phyloP scores from a whole-genome alignment of 371 early-diverging fungal genomes.

The Apophysomyces ossiformis region DNA sequence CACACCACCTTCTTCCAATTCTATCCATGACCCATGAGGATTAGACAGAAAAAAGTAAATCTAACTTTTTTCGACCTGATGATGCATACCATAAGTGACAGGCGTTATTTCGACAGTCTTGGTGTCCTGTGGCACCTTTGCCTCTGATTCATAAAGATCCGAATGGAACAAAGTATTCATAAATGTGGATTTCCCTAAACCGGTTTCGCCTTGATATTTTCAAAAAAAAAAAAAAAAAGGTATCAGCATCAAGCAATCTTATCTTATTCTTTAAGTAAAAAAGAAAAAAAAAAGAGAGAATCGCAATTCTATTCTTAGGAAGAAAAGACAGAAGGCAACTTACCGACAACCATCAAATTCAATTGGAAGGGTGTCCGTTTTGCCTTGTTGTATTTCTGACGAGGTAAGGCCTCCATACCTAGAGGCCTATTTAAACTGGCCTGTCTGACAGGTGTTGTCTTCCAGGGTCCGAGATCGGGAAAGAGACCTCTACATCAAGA shows the following conservation, averaged over 20 bases:
- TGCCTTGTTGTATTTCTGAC: conserved; percentile 67
- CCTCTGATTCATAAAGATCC: conserved; percentile 65
- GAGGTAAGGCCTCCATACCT: conserved; percentile 73
- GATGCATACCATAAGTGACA: conserved; percentile 62
- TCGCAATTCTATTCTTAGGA: background rate
- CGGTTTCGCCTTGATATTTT: conserved; percentile 63
- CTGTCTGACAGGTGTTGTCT: conserved; percentile 60
- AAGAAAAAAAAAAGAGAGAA: conserved; percentile 16
- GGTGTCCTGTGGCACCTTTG: conserved; percentile 55
- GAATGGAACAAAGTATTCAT: conserved; percentile 88
- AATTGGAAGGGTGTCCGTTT: conserved; percentile 70
- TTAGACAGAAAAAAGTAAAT: conserved; percentile 6
- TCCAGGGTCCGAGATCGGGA: conserved; percentile 85
- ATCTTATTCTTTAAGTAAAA: conserved; percentile 22
- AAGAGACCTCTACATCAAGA: conserved; percentile 54
- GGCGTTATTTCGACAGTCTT: conserved; percentile 76
- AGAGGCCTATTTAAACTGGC: conserved; percentile 54
- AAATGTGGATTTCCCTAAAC: conserved; percentile 93
- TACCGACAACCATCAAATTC: conserved; percentile 86
- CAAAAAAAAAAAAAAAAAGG: too few species aligned
- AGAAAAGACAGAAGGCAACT: conserved; percentile 14
- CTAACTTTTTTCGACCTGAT: background rate
- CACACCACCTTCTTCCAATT: conserved; percentile 90
- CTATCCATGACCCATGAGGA: conserved; percentile 41
- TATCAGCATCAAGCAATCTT: too few species aligned